These are phyloP conservation scores for Cladobotryum mycophilum DNA, from an alignment of 2,329 filamentous ascomycete species.

Conservation along the genomic window DNA sequence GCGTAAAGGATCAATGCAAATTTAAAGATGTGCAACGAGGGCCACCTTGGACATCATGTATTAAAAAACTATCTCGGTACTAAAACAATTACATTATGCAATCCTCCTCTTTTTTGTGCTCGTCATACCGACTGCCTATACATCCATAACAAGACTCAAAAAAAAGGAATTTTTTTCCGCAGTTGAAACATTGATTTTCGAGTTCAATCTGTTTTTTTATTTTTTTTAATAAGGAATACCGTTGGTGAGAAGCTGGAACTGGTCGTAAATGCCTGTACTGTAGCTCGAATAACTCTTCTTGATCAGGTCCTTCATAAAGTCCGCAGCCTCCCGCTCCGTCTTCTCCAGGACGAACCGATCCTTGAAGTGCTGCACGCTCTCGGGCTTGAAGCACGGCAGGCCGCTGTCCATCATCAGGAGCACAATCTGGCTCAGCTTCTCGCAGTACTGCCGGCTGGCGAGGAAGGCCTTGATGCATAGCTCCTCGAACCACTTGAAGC, in stretches of 20 bases:
- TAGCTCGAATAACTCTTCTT: conserved; percentile 87
- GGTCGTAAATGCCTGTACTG: conserved; percentile 91
- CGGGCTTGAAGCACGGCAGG: conserved; percentile 94
- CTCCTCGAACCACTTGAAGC: conserved; percentile 95
- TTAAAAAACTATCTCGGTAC: no score
- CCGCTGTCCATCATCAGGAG: conserved; percentile 94
- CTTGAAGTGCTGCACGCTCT: conserved; percentile 86
- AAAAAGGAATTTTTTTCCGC: no score
- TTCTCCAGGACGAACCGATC: conserved; percentile 90
- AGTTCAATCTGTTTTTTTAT: neutral
- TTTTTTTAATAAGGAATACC: conserved; percentile 90
- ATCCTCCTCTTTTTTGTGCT: no score
- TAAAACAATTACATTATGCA: no score
- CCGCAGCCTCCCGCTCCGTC: conserved; percentile 85
- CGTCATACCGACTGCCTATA: no score
- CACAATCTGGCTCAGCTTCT: conserved; percentile 86
- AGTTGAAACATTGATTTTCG: neutral
- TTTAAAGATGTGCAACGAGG: no score
- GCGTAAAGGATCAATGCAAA: no score
- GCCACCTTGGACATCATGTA: neutral
- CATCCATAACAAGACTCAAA: no score
- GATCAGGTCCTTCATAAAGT: conserved; percentile 86
- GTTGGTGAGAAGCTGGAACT: conserved; percentile 95
- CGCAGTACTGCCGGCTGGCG: conserved; percentile 75
- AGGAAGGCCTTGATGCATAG: conserved; percentile 94